phyloP scores from a whole-genome alignment of 345 rosid species.

The Mangifera indica region DNA sequence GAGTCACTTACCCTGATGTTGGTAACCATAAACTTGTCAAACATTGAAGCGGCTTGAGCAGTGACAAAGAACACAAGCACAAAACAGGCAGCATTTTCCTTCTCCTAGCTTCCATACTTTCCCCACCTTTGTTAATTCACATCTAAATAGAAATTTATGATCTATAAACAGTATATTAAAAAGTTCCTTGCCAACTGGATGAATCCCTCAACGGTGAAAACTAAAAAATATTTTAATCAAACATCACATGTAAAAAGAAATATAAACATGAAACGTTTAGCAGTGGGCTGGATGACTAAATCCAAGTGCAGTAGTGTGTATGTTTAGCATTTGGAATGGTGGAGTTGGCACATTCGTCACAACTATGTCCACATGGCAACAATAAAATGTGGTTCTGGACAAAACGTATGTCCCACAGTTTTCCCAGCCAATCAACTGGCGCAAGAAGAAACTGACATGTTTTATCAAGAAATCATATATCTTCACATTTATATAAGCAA shows the following conservation, averaged over 20 bases:
- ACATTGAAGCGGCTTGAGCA: background rate
- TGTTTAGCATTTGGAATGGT: slow-evolving; percentile 13
- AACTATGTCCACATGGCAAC: slow-evolving; percentile 23
- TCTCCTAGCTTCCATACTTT: background rate
- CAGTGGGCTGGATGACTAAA: background rate
- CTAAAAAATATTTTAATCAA: no score
- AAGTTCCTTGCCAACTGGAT: no score
- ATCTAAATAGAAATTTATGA: no score
- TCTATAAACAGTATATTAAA: no score
- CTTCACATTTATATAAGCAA: slow-evolving; percentile 27
- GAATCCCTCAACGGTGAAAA: no score
- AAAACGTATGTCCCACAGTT: slow-evolving; percentile 4
- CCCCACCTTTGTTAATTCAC: no score
- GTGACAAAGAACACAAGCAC: background rate
- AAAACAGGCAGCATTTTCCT: background rate
- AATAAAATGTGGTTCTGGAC: slow-evolving; percentile 12
- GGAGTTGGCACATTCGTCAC: slow-evolving; percentile 4
- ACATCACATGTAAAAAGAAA: no score
- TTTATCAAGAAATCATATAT: slow-evolving; percentile 16
- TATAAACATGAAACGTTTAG: no score
- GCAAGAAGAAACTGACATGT: slow-evolving; percentile 18
- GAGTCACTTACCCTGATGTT: no score
- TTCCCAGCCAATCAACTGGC: slow-evolving; percentile 16
- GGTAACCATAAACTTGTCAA: no score
- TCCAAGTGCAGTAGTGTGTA: slow-evolving; percentile 1